Base-by-base conservation (phyloP, 768 basidiomycete genomes). In the Agaricus subrufescens region DNA sequence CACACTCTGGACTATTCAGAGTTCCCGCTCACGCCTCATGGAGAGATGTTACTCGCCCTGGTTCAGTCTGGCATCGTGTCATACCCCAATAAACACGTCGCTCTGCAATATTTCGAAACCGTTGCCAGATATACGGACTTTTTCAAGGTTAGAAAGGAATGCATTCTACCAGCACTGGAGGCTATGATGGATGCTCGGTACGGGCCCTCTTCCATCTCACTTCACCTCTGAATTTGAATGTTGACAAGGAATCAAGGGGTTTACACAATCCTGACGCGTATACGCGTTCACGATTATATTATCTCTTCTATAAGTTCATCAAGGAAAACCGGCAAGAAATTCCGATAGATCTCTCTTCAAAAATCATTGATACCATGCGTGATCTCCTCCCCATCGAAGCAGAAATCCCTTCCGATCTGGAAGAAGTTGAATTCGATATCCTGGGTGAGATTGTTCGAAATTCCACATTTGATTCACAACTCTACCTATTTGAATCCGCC, bases 61-160 rank as follows among this genome's bases (percentile, higher is more conserved):
- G 83, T 97, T 42, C 83, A 89, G 63, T 91, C 91, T 25, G 85
- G 89, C 34, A 84, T 98, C 52, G 85, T 86, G 12, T 75, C 80
- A 3, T 94, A 87, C 71, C 94, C 92, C 5, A 89, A 95, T 71
- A 84, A 85, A 30, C 79, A 86, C 11, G 95, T 98, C 19, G 77
- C 83, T 7, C 78, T 95, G 70, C 94, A 96, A 65, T 94, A 91
- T 69, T 98, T 98, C 61, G 97, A 99, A 71, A 89, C 91, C 4
- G 82, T 81, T 10, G 82, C 91, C n/a, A 83, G 97, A 47, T 99
- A 98, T 67, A 82, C 85, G 37, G 97, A 98, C 63, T 98, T 99
- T 69, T 98, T 98, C 85, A 94, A 91, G 69, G 86, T 94, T 25
- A 85, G 93, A 60, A 91, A 87, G 63, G 89, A 92, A 55, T 91